phyloP scores from a whole-genome alignment of 352 stramenopile genomes.

The Globisporangium nunn region DNA sequence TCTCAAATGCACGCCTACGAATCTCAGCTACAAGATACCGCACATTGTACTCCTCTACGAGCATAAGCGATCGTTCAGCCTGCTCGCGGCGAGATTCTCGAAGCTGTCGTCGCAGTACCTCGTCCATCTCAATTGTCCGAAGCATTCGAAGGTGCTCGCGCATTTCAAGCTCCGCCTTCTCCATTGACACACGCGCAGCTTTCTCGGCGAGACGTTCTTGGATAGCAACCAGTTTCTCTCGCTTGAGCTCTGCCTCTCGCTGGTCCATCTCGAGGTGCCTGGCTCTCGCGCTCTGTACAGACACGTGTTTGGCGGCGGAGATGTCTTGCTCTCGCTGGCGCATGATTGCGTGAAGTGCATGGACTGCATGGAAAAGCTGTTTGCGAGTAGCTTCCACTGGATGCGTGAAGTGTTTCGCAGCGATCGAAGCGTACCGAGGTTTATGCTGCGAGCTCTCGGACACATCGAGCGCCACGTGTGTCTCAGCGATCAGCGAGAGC shows the following conservation, averaged over 20 bases:
- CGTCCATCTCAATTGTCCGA: slow-evolving; percentile 25
- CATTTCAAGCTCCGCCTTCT: slow-evolving; percentile 35
- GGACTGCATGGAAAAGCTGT: slow-evolving; percentile 44
- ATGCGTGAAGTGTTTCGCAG: slow-evolving; percentile 20
- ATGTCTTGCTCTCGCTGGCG: slow-evolving; percentile 21
- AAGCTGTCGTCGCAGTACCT: slow-evolving; percentile 22
- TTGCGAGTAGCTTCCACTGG: slow-evolving; percentile 32
- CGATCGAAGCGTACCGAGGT: slow-evolving; percentile 26
- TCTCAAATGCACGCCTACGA: slow-evolving; percentile 24
- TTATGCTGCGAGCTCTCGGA: slow-evolving; percentile 12
- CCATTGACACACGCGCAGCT: slow-evolving; percentile 32
- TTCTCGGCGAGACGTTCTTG: slow-evolving; percentile 27
- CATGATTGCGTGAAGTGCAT: slow-evolving; percentile 27
- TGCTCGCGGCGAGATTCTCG: slow-evolving; percentile 26
- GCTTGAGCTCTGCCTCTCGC: slow-evolving; percentile 12
- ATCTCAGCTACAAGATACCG: slow-evolving; percentile 41
- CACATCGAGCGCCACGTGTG: slow-evolving; percentile 29
- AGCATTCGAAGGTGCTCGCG: slow-evolving; percentile 38
- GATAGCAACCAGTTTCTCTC: slow-evolving; percentile 7
- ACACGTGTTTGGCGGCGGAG: slow-evolving; percentile 22
- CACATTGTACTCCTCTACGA: slow-evolving; percentile 49
- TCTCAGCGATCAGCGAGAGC: slow-evolving; percentile 53
- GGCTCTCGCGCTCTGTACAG: slow-evolving; percentile 13
- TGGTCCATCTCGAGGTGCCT: slow-evolving; percentile 9
- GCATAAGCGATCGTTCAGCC: slow-evolving; percentile 39